phyloP scores from a whole-genome alignment of 1,284 basidiomycete genomes.

The Pisolithus thermaeus region DNA sequence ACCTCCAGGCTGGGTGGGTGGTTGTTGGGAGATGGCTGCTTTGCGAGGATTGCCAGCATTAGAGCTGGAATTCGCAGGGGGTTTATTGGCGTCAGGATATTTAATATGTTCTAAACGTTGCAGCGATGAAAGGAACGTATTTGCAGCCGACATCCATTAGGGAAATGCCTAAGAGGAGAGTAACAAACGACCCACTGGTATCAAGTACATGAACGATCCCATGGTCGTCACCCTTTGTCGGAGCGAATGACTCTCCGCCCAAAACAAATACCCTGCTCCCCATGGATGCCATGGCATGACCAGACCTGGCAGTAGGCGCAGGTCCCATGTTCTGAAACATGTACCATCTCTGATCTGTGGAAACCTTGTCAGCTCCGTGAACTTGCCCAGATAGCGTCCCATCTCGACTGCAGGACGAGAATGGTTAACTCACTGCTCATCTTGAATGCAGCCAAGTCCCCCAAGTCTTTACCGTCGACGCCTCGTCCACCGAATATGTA shows the following conservation, averaged over 20 bases:
- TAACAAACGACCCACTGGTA: conserved; percentile 62
- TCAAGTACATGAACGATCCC: conserved; percentile 85
- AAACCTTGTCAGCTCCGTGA: conserved; percentile 11
- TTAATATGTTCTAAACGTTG: conserved; percentile 77
- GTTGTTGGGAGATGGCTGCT: conserved; percentile 28
- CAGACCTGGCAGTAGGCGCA: conserved; percentile 83
- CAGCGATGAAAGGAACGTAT: conserved; percentile 5
- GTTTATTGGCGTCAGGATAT: conserved; percentile 72
- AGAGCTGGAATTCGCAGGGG: conserved; percentile 36
- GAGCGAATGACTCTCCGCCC: conserved; percentile 87
- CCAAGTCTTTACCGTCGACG: conserved; percentile 94
- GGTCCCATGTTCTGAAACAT: conserved; percentile 99
- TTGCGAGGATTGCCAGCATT: conserved; percentile 30
- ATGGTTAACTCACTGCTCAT: conserved; percentile 70
- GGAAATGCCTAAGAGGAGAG: conserved; percentile 7
- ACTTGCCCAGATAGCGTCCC: not conserved
- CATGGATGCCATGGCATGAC: conserved; percentile 92
- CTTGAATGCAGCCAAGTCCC: conserved; percentile 95
- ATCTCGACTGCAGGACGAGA: not conserved
- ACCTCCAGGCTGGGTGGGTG: conserved; percentile 6
- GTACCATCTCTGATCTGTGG: conserved; percentile 80
- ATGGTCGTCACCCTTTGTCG: conserved; percentile 75
- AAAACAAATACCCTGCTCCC: conserved; percentile 88
- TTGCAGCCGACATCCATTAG: not conserved
- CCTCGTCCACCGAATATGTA: conserved; percentile 98